Conservation (phyloP, 2,329 filamentous ascomycete genomes). For the Aureobasidium uvarum region DNA sequence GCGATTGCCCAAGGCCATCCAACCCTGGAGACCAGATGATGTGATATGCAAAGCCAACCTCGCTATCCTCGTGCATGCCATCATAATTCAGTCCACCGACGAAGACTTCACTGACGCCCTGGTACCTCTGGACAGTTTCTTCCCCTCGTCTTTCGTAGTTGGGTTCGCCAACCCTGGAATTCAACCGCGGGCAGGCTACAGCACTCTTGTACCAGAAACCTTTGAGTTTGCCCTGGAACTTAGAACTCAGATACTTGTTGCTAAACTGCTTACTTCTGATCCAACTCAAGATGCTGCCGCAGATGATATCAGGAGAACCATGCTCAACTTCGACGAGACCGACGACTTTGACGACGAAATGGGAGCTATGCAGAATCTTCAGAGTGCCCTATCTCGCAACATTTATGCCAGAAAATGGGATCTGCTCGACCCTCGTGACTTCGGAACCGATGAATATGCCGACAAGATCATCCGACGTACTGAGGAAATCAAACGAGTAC, state of each 20-base stretch:
- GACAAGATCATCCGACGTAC: background rate
- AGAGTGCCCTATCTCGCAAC: background rate
- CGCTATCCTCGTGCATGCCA: constrained; percentile 41
- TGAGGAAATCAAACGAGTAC: background rate
- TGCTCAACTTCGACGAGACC: constrained; percentile 2
- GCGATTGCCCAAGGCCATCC: constrained; percentile 32
- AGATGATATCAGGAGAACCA: background rate
- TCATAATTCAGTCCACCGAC: constrained; percentile 37
- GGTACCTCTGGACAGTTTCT: constrained; percentile 38
- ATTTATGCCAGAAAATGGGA: background rate
- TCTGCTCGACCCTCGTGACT: background rate
- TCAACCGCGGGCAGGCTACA: constrained; percentile 38
- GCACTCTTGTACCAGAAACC: constrained; percentile 44
- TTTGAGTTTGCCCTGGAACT: constrained; percentile 54
- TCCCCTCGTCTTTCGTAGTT: constrained; percentile 40
- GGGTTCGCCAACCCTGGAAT: constrained; percentile 28
- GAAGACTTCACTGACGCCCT: constrained; percentile 37
- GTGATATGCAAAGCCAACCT: constrained; percentile 49
- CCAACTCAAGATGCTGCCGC: constrained; percentile 30
- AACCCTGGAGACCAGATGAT: constrained; percentile 41
- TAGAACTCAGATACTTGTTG: constrained; percentile 48
- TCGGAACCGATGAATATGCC: background rate
- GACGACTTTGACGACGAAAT: constrained; percentile 12
- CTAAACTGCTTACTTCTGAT: constrained; percentile 38
- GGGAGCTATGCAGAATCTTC: background rate